A percentile compares a stretch with the other conserved stretches of the same genome.
Conservation (phyloP, 164 flowering plant species). For the Nymphaea colorata region DNA sequence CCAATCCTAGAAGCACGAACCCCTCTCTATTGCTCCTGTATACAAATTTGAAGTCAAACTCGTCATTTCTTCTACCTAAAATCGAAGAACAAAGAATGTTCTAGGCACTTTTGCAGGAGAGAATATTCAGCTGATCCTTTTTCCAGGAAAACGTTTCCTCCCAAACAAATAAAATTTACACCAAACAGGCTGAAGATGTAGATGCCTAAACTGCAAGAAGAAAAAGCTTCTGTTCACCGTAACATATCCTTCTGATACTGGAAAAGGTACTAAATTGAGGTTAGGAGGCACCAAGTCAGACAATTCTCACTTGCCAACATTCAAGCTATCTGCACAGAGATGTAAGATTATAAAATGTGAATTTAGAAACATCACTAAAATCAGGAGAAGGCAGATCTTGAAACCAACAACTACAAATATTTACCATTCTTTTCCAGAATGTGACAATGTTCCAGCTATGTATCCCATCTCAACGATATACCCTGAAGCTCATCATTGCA, state of each 20-base stretch:
- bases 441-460: constrained; percentile 36
- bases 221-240: not conserved
- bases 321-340: constrained; percentile 32
- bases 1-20: not conserved
- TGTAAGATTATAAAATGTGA: not conserved
- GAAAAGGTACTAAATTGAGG: not conserved
- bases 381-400: not conserved
- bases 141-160: not conserved
- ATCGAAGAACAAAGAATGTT: constrained; percentile 41
- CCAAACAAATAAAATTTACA: constrained; percentile 11
- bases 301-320: constrained; percentile 14
- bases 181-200: constrained; percentile 4
- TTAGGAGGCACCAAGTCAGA: not conserved
- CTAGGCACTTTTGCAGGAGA: not conserved
- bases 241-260: not conserved
- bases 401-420: not conserved
- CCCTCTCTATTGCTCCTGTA: not conserved
- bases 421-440: constrained; percentile 48
- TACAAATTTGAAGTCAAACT: constrained; percentile 13
- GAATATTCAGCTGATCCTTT: not conserved
- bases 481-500: constrained; percentile 64
- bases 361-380: not conserved
- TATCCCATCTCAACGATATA: constrained; percentile 64
- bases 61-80: constrained; percentile 54
- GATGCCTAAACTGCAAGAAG: not conserved